Conservation (phyloP, 2,329 filamentous ascomycete genomes). For the Aspergillus sp. region DNA sequence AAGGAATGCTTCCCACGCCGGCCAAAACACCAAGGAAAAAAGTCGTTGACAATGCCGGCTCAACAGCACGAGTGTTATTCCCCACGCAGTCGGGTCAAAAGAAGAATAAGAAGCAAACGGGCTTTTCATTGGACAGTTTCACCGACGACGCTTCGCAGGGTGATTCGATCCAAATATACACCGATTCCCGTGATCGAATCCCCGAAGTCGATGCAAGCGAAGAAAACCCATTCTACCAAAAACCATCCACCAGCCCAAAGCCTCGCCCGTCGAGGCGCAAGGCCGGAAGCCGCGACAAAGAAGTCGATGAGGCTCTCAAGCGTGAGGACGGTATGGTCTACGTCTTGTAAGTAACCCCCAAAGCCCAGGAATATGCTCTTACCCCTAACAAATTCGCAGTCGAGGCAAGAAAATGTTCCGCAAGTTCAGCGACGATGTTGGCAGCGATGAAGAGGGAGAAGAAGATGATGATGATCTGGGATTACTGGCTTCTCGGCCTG, state of each 20-base stretch:
- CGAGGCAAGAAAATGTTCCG: slow-evolving; percentile 63
- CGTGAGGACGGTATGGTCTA: slow-evolving; percentile 61
- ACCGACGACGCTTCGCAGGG: slow-evolving; percentile 30
- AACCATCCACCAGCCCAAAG: slow-evolving; percentile 31
- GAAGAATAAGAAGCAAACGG: slow-evolving; percentile 48
- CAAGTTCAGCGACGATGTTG: slow-evolving; percentile 49
- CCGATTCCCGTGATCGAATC: slow-evolving; percentile 62
- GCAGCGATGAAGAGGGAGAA: slow-evolving; percentile 40
- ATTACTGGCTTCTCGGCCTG: slow-evolving; percentile 40
- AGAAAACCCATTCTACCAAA: slow-evolving; percentile 58
- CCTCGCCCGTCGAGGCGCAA: slow-evolving; percentile 35
- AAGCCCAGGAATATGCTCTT: not conserved
- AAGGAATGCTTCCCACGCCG: slow-evolving; percentile 59
- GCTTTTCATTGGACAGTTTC: slow-evolving; percentile 48
- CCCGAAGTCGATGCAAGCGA: slow-evolving; percentile 52
- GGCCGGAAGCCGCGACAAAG: slow-evolving; percentile 31
- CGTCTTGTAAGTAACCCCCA: slow-evolving; percentile 55
- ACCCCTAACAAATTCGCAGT: slow-evolving; percentile 41
- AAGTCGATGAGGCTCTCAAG: slow-evolving; percentile 52
- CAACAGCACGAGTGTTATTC: slow-evolving; percentile 56
- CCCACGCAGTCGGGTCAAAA: slow-evolving; percentile 43
- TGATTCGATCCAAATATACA: slow-evolving; percentile 57
- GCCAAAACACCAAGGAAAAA: slow-evolving; percentile 63
- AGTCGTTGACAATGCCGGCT: slow-evolving; percentile 43
- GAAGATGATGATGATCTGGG: slow-evolving; percentile 42